Base-by-base conservation (phyloP, 2,329 filamentous ascomycete species). In the Fusarium multiceps region DNA sequence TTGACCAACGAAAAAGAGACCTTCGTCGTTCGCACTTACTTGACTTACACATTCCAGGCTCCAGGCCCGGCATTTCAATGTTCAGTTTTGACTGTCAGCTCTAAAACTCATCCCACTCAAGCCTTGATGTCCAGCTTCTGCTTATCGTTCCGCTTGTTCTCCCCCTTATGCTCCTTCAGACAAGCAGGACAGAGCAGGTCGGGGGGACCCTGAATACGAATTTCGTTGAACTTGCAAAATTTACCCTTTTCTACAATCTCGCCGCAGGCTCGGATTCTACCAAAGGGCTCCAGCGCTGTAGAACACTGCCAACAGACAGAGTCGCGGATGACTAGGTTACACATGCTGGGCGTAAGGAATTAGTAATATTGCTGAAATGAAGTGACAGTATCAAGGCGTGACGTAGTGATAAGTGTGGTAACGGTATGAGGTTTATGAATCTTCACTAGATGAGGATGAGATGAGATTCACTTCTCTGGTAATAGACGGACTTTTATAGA, bases 301-400 rank as follows among this genome's bases (percentile, higher is more conserved):
- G 18, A 41, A 27, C 65, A 68, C 20, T 50, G 43, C 64, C 64
- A 68, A 49, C 64, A 68, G 4, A 27, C 8, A 3, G 65, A 28
- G n/a, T 30, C 21, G 12, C 41, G 47, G 6, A 18, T 32, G 41
- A 59, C 11, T 30, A 53, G 40, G 9, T 41, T 25, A 16, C 65
- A 68, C 64, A 68, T 68, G n/a, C 12, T 59, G 59, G 14, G n/a
- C 13, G 11, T 2, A 12, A 6, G 27, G 3, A 4, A 20, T 41
- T 32, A 7, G 3, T 30, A 16, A 28, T 12, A 11, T 27, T 20
- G n/a, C 16, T n/a, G 23, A 10, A 37, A 16, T n/a, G 11, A 30
- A 12, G 20, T 48, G 11, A 3, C 23, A 42, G 30, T 51, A 3
- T 27, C 4, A 23, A 28, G 7, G 20, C 10, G 27, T 27, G 9